These are phyloP conservation scores for Collariella sp. DNA, from an alignment of 495 filamentous ascomycete species.

Conservation along the genomic window DNA sequence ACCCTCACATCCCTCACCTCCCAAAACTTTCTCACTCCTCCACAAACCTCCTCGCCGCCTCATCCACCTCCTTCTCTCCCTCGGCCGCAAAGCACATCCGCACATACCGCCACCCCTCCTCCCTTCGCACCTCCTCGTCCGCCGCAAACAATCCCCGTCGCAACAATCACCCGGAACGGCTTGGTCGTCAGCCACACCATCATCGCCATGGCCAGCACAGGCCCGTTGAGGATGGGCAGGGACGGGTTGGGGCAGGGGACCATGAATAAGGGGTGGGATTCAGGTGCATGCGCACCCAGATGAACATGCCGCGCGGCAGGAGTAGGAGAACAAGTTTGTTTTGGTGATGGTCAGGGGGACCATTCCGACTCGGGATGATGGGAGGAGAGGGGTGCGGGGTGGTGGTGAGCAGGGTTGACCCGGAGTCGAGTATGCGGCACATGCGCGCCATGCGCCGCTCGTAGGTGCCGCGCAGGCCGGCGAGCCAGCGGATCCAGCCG, in stretches of 20 bases:
- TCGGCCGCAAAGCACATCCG: conserved; percentile 85
- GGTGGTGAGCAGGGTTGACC: conserved; percentile 50
- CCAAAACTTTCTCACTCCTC: conserved; percentile 70
- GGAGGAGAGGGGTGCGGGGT: conserved; percentile 8
- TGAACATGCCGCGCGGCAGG: conserved; percentile 87
- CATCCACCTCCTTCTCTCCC: conserved; percentile 54
- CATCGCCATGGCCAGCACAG: conserved; percentile 49
- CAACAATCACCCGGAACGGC: conserved; percentile 56
- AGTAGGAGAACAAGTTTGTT: conserved; percentile 60
- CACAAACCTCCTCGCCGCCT: conserved; percentile 52
- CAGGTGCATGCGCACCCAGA: conserved; percentile 69
- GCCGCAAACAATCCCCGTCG: conserved; percentile 64
- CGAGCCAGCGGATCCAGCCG: conserved; percentile 86
- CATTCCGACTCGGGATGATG: conserved; percentile 1
- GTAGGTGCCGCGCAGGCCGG: conserved; percentile 70
- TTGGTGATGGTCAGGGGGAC: conserved; percentile 50
- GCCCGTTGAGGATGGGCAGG: conserved; percentile 27
- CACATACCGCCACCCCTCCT: conserved; percentile 54
- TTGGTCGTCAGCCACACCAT: conserved; percentile 65
- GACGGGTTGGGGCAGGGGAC: conserved; percentile 24
- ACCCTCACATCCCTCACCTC: conserved; percentile 54
- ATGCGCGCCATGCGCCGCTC: conserved; percentile 73
- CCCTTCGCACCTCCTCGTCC: conserved; percentile 44
- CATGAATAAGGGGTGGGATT: conserved; percentile 59
- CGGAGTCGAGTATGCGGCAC: conserved; percentile 59